Percentiles rank a stretch among this genome's conserved stretches.
phyloP scores from a whole-genome alignment of 1,139 yeast species.

The Lodderomyces metapsilosis region DNA sequence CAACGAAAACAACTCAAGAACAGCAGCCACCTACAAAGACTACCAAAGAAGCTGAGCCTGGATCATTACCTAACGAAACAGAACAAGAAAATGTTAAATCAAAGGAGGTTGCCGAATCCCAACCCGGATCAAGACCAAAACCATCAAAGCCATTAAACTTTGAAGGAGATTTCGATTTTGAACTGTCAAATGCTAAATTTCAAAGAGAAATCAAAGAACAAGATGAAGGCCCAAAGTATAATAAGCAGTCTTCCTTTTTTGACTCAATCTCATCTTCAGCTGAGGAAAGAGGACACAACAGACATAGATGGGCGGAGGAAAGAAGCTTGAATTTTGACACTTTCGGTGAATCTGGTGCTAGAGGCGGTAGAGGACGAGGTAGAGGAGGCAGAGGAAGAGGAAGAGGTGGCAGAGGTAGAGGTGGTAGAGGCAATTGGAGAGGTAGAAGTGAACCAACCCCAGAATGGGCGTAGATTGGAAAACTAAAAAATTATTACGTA shows the following conservation, averaged over 20 bases:
- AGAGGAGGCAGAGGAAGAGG: slow-evolving; percentile 23
- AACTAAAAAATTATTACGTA: too few species aligned
- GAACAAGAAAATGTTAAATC: neutral
- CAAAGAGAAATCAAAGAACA: slow-evolving; percentile 30
- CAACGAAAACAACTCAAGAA: slow-evolving; percentile 11
- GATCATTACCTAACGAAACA: neutral
- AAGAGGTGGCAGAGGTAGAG: slow-evolving; percentile 16
- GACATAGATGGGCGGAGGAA: slow-evolving; percentile 58
- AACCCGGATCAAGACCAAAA: slow-evolving; percentile 15
- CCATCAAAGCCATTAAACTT: slow-evolving; percentile 9
- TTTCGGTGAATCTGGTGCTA: slow-evolving; percentile 55
- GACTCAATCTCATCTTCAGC: slow-evolving; percentile 70
- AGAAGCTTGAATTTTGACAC: slow-evolving; percentile 63
- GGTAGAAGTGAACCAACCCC: slow-evolving; percentile 31
- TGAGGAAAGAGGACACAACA: slow-evolving; percentile 24
- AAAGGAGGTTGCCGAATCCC: slow-evolving; percentile 7
- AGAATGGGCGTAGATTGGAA: slow-evolving; percentile 34
- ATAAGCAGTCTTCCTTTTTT: slow-evolving; percentile 74
- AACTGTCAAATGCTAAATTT: slow-evolving; percentile 64
- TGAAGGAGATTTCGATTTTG: slow-evolving; percentile 54
- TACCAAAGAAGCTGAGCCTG: slow-evolving; percentile 4
- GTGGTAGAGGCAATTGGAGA: slow-evolving; percentile 15
- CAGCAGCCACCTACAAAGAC: slow-evolving; percentile 13
- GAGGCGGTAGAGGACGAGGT: slow-evolving; percentile 34
- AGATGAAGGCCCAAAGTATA: slow-evolving; percentile 38